Evolutionary conservation across 352 stramenopile genomes (phyloP).

Genomic region (Pythium inflatum): DNA sequence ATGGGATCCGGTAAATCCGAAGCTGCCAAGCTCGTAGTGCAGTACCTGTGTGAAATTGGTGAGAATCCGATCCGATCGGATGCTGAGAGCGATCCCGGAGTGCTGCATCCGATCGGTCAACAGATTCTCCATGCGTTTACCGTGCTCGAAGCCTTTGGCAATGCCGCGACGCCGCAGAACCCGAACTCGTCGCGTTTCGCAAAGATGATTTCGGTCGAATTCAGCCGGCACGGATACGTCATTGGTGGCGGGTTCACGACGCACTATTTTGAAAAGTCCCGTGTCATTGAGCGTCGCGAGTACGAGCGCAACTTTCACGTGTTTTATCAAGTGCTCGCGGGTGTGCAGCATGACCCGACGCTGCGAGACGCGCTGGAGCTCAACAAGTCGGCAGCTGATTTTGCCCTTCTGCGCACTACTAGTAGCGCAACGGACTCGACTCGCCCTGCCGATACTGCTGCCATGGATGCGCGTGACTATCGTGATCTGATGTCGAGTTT

Average conservation of each 20-base stretch:
- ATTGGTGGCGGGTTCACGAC: slow-evolving; percentile 83
- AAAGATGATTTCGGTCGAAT: slow-evolving; percentile 87
- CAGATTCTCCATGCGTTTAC: slow-evolving; percentile 82
- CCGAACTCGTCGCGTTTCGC: slow-evolving; percentile 76
- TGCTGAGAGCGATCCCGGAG: slow-evolving; percentile 47
- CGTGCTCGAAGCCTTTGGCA: slow-evolving; percentile 82
- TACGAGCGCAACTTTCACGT: slow-evolving; percentile 94
- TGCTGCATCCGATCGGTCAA: slow-evolving; percentile 77
- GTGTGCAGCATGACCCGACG: slow-evolving; percentile 69
- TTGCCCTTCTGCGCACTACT: slow-evolving; percentile 59
- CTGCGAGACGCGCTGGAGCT: slow-evolving; percentile 71
- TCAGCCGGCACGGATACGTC: slow-evolving; percentile 75
- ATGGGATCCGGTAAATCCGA: slow-evolving; percentile 83
- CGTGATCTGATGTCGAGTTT: slow-evolving; percentile 83
- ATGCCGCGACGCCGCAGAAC: slow-evolving; percentile 62
- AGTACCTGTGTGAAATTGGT: slow-evolving; percentile 82
- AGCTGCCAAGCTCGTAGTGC: slow-evolving; percentile 79
- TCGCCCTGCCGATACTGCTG: slow-evolving; percentile 44
- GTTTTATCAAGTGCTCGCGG: slow-evolving; percentile 91
- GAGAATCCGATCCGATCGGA: slow-evolving; percentile 50
- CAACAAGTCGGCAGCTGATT: slow-evolving; percentile 61
- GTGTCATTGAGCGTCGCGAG: slow-evolving; percentile 74
- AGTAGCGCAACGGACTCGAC: slow-evolving; percentile 32
- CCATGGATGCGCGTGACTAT: slow-evolving; percentile 71
- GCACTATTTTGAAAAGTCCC: slow-evolving; percentile 82